Conservation (phyloP, 225 moss, liverwort and hornwort species). For the Pleurozium schreberi region DNA sequence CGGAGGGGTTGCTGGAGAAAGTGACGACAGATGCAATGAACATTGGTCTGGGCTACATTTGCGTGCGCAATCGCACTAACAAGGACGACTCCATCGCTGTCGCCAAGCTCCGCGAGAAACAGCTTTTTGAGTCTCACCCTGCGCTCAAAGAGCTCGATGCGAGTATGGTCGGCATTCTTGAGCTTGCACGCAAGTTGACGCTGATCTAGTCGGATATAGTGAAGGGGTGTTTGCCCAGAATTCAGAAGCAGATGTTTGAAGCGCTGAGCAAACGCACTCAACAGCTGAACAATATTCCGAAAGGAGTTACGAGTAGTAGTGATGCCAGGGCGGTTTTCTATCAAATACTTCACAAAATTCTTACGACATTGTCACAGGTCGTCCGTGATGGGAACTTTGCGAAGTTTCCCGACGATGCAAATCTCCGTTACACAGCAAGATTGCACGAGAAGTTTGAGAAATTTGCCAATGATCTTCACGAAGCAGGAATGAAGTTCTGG, state of each 20-base stretch:
- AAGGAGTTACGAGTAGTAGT: background rate
- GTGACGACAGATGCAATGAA: conserved; percentile 19
- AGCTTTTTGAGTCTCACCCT: conserved; percentile 16
- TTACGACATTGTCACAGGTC: background rate
- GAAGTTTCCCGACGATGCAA: background rate
- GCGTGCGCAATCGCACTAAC: conserved; percentile 28
- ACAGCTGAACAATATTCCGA: background rate
- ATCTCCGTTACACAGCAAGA: conserved; percentile 12
- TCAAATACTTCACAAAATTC: background rate
- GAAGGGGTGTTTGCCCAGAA: background rate
- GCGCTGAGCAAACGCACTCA: background rate
- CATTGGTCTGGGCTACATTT: conserved; percentile 9
- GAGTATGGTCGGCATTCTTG: conserved; percentile 4
- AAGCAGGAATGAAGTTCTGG: background rate
- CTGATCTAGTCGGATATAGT: conserved; percentile 21
- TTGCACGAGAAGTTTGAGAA: conserved; percentile 1
- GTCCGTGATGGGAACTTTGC: conserved; percentile 17
- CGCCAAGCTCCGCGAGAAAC: conserved; percentile 3
- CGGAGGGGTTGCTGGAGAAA: conserved; percentile 35
- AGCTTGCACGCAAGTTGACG: conserved; percentile 18
- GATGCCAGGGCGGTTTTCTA: background rate
- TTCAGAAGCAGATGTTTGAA: background rate
- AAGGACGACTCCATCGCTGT: conserved; percentile 3
- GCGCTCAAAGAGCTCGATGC: conserved; percentile 8
- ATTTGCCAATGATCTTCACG: conserved; percentile 6